Base-by-base conservation (phyloP, 805 yeast species). In the Kodamaea fukazawae region DNA sequence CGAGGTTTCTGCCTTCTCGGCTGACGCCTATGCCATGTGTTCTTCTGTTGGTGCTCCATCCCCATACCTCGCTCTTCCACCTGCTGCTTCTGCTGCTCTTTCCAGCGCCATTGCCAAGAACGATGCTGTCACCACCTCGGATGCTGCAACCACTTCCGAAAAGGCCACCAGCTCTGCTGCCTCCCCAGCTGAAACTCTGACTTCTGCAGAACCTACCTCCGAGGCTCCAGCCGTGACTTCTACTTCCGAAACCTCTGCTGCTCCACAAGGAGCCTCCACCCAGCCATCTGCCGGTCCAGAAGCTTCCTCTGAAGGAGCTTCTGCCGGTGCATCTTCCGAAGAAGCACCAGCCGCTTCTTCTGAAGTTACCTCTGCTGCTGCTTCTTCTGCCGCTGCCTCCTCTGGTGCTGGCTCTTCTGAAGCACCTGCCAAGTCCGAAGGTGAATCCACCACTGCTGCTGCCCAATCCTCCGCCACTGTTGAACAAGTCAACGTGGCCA, bases 1-100 rank as follows among this genome's bases (percentile, higher is more conserved):
- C 14, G 70, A 65, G 28, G 45, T 32, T 18, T 20, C 46, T 17
- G 67, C 63, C 36, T 34, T 34, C 29, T 54, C 63, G 13, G 39
- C 55, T 27, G 50, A 53, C 44, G 72, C 70, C 42, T 44, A 47
- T 25, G 55, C 66, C 17, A 34, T 56, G 40, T 67, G 73, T 53
- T 51, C 60, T 15, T 38, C 55, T 23, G 69, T 63, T 30, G 67
- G 69, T 47, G 63, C 61, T 25, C 51, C 57, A 53, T 49, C 49
- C 17, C 68, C 68, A 43, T 63, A 58, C 50, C 61, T 65, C 65
- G 45, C 50, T 41, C 45, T 60, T 29, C 53, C 58, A 36, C 48
- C 53, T 33, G 46, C 57, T 22, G 56, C 52, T 11, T 38, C 56
- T 17, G 53, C 58, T 27, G 40, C 51, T 5, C 50, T 63, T 41